Conservation (phyloP, 1,139 yeast species). For the Geotrichum histeridarum region DNA sequence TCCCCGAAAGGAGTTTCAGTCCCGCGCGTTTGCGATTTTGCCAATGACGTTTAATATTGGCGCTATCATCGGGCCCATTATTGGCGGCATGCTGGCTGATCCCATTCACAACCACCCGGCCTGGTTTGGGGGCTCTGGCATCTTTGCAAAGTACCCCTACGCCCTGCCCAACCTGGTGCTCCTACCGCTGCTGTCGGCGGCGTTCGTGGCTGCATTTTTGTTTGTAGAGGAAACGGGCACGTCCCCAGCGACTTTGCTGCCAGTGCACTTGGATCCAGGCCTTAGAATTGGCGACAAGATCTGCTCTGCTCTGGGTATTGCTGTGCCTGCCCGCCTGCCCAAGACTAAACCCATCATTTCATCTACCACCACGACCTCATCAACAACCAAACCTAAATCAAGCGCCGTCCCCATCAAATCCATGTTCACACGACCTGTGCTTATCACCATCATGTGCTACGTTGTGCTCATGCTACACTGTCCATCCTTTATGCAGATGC, state of each 20-base stretch:
- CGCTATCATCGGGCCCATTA: slow-evolving; percentile 48
- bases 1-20: slow-evolving; percentile 50
- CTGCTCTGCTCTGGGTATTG: slow-evolving; percentile 4
- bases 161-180: slow-evolving; percentile 58
- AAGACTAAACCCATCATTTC: background rate
- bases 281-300: slow-evolving; percentile 31
- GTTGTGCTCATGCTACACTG: slow-evolving; percentile 45
- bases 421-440: slow-evolving; percentile 28
- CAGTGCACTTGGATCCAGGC: slow-evolving; percentile 46
- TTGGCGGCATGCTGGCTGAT: slow-evolving; percentile 37
- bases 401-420: background rate
- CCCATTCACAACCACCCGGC: slow-evolving; percentile 33
- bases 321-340: slow-evolving; percentile 3
- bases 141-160: slow-evolving; percentile 48
- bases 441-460: slow-evolving; percentile 27
- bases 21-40: slow-evolving; percentile 54
- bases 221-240: slow-evolving; percentile 55
- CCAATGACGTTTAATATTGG: slow-evolving; percentile 58
- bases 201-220: slow-evolving; percentile 43
- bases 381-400: background rate
- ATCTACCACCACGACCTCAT: background rate
- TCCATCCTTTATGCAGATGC: slow-evolving; percentile 51
- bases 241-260: slow-evolving; percentile 41
- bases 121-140: slow-evolving; percentile 14
- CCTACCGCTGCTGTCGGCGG: slow-evolving; percentile 36